Percentiles rank a stretch among this genome's conserved stretches.
Conservation (phyloP, 371 early-diverging fungal species). For the Actinomucor elegans region DNA sequence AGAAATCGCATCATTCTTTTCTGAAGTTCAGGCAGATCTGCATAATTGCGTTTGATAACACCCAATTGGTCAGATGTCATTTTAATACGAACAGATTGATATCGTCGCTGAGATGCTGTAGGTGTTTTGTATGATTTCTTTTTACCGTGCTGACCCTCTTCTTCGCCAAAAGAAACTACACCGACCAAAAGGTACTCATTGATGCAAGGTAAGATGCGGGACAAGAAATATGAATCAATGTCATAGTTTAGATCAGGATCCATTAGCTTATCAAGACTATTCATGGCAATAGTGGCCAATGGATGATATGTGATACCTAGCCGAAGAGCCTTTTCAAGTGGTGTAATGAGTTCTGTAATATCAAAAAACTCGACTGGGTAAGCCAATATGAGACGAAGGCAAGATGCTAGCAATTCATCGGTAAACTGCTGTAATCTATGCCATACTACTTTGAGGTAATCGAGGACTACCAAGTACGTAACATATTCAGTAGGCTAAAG, state of each 20-base stretch:
- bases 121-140: conserved; percentile 12
- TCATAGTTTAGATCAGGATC: conserved; percentile 29
- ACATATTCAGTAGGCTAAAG: conserved; percentile 19
- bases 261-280: conserved; percentile 61
- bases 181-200: conserved; percentile 69
- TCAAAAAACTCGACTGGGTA: conserved; percentile 62
- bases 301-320: conserved; percentile 73
- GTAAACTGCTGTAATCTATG: conserved; percentile 69
- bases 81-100: conserved; percentile 8
- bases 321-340: conserved; percentile 62
- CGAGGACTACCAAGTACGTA: conserved; percentile 42
- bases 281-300: conserved; percentile 62
- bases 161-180: conserved; percentile 8
- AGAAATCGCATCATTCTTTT: conserved; percentile 63
- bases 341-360: conserved; percentile 45
- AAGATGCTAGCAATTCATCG: conserved; percentile 75
- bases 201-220: conserved; percentile 57
- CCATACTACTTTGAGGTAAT: conserved; percentile 61
- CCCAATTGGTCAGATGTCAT: conserved; percentile 19
- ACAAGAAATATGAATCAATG: conserved; percentile 19
- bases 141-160: background rate
- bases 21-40: conserved; percentile 49
- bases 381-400: conserved; percentile 64
- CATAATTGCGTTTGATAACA: conserved; percentile 11
- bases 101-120: conserved; percentile 16